Conservation (phyloP, 2,329 filamentous ascomycete species). For the Cercospora sp. region DNA sequence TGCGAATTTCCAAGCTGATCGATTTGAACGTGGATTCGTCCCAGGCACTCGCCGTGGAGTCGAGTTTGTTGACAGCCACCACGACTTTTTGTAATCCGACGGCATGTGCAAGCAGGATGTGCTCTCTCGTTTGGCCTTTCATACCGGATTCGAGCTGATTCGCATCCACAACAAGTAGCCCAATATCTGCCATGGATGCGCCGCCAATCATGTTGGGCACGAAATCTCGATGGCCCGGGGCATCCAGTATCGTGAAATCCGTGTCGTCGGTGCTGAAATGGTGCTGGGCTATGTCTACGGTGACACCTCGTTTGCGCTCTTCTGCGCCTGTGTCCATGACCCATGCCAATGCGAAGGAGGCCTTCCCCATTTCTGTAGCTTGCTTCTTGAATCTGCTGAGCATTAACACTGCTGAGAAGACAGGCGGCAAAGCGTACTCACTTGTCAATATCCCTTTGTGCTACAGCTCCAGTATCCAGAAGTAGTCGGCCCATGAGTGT, state of each 20-base stretch:
- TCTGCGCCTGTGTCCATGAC: constrained; percentile 90
- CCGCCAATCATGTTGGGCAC: constrained; percentile 99
- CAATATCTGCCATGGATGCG: constrained; percentile 92
- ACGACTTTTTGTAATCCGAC: constrained; percentile 87
- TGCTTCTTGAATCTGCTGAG: constrained; percentile 57
- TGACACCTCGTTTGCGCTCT: constrained; percentile 85
- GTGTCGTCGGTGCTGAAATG: constrained; percentile 88
- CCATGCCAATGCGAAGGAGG: constrained; percentile 95
- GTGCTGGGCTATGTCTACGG: constrained; percentile 94
- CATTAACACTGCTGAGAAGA: constrained; percentile 8
- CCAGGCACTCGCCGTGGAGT: constrained; percentile 71
- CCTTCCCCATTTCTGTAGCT: constrained; percentile 87
- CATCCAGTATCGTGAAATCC: constrained; percentile 90
- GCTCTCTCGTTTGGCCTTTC: constrained; percentile 91
- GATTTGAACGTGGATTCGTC: constrained; percentile 78
- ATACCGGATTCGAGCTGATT: constrained; percentile 93
- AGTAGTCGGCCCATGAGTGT: constrained; percentile 95
- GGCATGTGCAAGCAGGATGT: constrained; percentile 83
- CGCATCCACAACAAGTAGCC: constrained; percentile 89
- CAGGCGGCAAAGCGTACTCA: constrained; percentile 11
- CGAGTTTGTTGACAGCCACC: constrained; percentile 93
- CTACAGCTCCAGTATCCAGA: constrained; percentile 82
- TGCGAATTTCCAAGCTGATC: constrained; percentile 77
- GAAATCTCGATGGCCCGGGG: constrained; percentile 91
- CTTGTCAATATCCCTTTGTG: constrained; percentile 83